Conservation (phyloP, 148 eudicot genomes). For the Chenopodium quinoa region DNA sequence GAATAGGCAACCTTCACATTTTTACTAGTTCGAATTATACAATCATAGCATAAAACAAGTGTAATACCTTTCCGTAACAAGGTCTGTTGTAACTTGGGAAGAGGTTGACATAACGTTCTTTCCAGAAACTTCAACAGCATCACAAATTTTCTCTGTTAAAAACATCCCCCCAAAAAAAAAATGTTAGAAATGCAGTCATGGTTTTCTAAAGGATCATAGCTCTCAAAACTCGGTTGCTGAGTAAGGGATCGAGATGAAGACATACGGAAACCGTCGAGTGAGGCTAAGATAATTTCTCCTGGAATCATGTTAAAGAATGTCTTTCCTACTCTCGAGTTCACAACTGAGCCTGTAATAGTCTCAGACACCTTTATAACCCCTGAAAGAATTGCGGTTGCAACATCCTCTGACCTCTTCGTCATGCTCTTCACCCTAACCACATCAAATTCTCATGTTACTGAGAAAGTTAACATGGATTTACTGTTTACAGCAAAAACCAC, state of each 20-base stretch:
- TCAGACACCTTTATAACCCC: constrained; percentile 85
- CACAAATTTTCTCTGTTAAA: constrained; percentile 61
- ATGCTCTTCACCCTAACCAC: constrained; percentile 55
- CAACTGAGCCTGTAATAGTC: constrained; percentile 59
- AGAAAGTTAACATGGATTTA: not conserved
- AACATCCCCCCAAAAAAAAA: not conserved
- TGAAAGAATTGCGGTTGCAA: constrained; percentile 59
- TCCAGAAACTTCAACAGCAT: constrained; percentile 80
- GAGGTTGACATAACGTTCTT: constrained; percentile 73
- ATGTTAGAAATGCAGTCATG: not conserved
- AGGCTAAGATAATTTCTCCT: constrained; percentile 80
- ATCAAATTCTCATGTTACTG: not conserved
- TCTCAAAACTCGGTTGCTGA: not conserved
- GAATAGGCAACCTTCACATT: not conserved
- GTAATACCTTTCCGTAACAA: constrained; percentile 51
- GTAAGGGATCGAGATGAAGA: not conserved
- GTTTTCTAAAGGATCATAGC: not conserved
- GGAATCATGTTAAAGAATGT: constrained; percentile 75
- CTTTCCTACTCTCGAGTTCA: constrained; percentile 62
- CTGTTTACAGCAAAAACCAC: no score
- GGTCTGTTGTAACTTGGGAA: constrained; percentile 61
- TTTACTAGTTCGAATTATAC: not conserved
- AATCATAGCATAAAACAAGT: not conserved
- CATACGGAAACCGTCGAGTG: constrained; percentile 83
- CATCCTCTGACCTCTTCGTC: constrained; percentile 73